Conservation (phyloP, 1,139 yeast genomes). For the Taphrina sp. region DNA sequence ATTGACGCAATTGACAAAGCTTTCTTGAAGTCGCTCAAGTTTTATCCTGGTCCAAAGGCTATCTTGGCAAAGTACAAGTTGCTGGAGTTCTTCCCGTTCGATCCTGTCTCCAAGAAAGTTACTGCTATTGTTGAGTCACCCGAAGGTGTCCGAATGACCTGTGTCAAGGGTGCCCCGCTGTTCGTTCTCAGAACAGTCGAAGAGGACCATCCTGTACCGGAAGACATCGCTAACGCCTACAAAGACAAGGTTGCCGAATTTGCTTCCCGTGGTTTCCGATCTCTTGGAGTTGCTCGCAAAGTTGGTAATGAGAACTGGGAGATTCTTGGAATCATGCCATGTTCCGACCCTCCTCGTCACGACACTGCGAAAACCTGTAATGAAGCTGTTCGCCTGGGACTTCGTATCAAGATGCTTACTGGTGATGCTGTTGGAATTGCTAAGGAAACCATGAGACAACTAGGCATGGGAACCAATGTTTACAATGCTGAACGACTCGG, state of each 20-base stretch:
- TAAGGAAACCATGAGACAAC: slow-evolving; percentile 68
- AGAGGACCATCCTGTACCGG: slow-evolving; percentile 67
- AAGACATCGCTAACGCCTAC: slow-evolving; percentile 62
- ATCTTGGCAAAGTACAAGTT: slow-evolving; percentile 66
- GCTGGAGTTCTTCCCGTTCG: slow-evolving; percentile 67
- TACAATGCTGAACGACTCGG: slow-evolving; percentile 71
- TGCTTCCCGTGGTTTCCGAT: slow-evolving; percentile 72
- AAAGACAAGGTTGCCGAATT: slow-evolving; percentile 70
- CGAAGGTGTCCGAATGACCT: slow-evolving; percentile 63
- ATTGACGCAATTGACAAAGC: slow-evolving; percentile 97
- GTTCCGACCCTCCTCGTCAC: slow-evolving; percentile 74
- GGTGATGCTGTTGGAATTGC: slow-evolving; percentile 78
- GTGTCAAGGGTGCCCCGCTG: slow-evolving; percentile 73
- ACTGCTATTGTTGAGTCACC: slow-evolving; percentile 68
- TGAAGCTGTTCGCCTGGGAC: slow-evolving; percentile 65
- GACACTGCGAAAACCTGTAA: slow-evolving; percentile 67
- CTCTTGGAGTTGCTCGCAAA: slow-evolving; percentile 72
- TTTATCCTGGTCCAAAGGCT: slow-evolving; percentile 62
- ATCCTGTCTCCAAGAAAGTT: slow-evolving; percentile 70
- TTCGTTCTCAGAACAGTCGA: slow-evolving; percentile 68
- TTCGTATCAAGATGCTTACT: slow-evolving; percentile 68
- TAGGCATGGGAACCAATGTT: slow-evolving; percentile 68
- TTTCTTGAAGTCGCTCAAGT: slow-evolving; percentile 77
- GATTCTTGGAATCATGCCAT: slow-evolving; percentile 70
- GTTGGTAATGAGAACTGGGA: slow-evolving; percentile 73